These are phyloP conservation scores for Graphilbum sp. DNA, from an alignment of 2,329 filamentous ascomycete genomes.

Conservation along the genomic window DNA sequence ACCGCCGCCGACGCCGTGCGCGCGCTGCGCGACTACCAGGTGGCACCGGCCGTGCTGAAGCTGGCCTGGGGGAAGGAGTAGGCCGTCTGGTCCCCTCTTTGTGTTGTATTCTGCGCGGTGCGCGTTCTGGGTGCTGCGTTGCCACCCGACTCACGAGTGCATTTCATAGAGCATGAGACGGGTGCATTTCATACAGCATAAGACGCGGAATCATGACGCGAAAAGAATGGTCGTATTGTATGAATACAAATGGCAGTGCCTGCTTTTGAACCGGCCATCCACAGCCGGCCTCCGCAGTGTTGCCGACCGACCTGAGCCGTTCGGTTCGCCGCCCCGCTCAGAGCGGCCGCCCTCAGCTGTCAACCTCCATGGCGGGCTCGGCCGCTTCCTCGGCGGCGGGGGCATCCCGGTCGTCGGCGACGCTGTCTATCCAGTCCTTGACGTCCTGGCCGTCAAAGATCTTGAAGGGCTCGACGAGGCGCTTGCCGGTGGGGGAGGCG, in stretches of 20 bases:
- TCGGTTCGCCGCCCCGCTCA: too few species aligned
- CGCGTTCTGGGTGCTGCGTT: neutral
- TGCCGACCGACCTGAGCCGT: too few species aligned
- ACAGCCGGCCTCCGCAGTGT: too few species aligned
- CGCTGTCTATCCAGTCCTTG: slow-evolving; percentile 67
- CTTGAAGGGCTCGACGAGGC: slow-evolving; percentile 64
- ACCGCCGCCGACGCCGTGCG: slow-evolving; percentile 56
- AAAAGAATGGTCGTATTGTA: neutral
- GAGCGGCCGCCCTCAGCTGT: slow-evolving; percentile 13
- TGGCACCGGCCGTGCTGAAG: slow-evolving; percentile 59
- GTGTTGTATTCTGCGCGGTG: too few species aligned
- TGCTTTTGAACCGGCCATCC: too few species aligned
- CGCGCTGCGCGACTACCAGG: slow-evolving; percentile 56
- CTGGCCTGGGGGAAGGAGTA: slow-evolving; percentile 63
- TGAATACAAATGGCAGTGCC: too few species aligned
- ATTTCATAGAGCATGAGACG: too few species aligned
- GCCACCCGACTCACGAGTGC: too few species aligned
- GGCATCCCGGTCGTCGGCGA: slow-evolving; percentile 33
- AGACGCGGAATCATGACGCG: too few species aligned
- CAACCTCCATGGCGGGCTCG: slow-evolving; percentile 25
- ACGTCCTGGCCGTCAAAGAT: slow-evolving; percentile 82
- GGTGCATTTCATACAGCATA: too few species aligned
- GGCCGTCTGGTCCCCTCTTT: too few species aligned
- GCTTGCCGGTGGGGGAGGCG: slow-evolving; percentile 30
- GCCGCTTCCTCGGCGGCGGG: slow-evolving; percentile 18